Base-by-base conservation (phyloP, 2,329 filamentous ascomycete genomes). In the Neoscytalidium dimidiatum region DNA sequence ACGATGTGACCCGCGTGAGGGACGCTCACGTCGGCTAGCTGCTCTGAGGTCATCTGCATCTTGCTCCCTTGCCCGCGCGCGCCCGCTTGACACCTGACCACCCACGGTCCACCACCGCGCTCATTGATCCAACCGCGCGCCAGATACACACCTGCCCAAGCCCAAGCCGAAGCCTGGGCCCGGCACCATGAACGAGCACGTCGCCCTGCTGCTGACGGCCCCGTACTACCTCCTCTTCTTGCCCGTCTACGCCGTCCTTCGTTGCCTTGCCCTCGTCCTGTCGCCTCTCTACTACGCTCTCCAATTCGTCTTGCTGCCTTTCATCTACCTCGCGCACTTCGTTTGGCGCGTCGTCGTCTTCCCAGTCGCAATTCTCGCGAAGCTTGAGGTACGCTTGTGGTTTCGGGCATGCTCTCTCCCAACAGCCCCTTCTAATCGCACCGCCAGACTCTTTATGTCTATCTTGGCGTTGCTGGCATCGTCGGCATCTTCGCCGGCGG, bases 401-500 rank as follows among this genome's bases (percentile, higher is more conserved):
- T 33, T 29, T 19, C 28, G 29, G 21, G 46, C 14, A 21, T 13
- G 9, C 31, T 44, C n/a, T n/a, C 38, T 49, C 23, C 14, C 35
- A 31, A 26, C 57, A 41, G n/a, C n/a, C 48, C 52, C 57, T 41
- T 46, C 61, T 53, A 31, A 57, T 35, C 17, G 33, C 31, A n/a
- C 38, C 44, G 62, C 9, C 68, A 83, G 80, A 81, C 79, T 7
- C 70, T 83, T 48, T 83, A 81, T 72, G 83, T 84, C 71, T 89
- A 84, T 71, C 81, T 93, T 52, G 88, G 87, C 56, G 84, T 88
- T 26, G 92, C 91, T 7, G 83, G 86, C 33, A 76, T 91, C 19
- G 82, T 92, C 61, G 92, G 92, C n/a, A 78, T 88, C 61, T 58
- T 86, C 11, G 80, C 88, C 29, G 91, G 90, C 60, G 75, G 88